A percentile compares a stretch with the other conserved stretches of the same genome.
Evolutionary conservation across 2,329 filamentous ascomycete species (phyloP).

Genomic region (Fusarium piperis): DNA sequence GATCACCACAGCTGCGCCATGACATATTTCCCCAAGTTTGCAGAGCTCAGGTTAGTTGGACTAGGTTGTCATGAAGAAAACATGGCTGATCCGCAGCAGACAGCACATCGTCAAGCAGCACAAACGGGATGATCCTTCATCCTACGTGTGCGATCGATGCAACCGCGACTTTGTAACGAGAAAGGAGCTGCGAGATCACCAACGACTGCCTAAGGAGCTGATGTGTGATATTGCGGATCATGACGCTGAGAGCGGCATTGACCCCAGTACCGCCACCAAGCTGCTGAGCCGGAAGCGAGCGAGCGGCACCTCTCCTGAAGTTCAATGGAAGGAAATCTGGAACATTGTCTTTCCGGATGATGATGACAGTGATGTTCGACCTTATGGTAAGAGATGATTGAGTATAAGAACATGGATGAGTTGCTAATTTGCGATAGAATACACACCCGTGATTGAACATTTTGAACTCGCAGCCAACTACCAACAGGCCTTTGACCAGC

Average conservation of each 20-base stretch:
- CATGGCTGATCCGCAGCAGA: constrained; percentile 35
- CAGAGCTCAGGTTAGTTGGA: constrained; percentile 49
- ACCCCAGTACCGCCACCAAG: constrained; percentile 53
- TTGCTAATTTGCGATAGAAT: constrained; percentile 43
- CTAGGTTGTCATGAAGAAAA: accelerated
- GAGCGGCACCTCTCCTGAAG: constrained; percentile 49
- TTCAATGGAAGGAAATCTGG: constrained; percentile 55
- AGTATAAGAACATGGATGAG: too few species aligned
- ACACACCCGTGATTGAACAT: constrained; percentile 54
- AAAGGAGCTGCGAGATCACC: constrained; percentile 53
- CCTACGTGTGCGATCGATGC: constrained; percentile 53
- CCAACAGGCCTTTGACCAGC: constrained; percentile 45
- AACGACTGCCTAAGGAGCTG: constrained; percentile 51
- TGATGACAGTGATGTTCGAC: constrained; percentile 46
- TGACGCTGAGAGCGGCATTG: constrained; percentile 53
- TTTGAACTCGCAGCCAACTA: constrained; percentile 51
- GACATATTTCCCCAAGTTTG: constrained; percentile 54
- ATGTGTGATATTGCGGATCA: constrained; percentile 55
- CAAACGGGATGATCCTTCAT: constrained; percentile 53
- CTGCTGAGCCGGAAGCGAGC: constrained; percentile 52
- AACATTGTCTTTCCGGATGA: constrained; percentile 55
- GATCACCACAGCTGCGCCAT: constrained; percentile 57
- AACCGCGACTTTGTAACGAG: constrained; percentile 51
- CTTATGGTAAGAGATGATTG: constrained; percentile 40
- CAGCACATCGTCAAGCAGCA: constrained; percentile 57